Evolutionary conservation across 352 stramenopile genomes (phyloP), one percentile per base, ranked within the genome.

Genomic region (Stramenopiles sp.): DNA sequence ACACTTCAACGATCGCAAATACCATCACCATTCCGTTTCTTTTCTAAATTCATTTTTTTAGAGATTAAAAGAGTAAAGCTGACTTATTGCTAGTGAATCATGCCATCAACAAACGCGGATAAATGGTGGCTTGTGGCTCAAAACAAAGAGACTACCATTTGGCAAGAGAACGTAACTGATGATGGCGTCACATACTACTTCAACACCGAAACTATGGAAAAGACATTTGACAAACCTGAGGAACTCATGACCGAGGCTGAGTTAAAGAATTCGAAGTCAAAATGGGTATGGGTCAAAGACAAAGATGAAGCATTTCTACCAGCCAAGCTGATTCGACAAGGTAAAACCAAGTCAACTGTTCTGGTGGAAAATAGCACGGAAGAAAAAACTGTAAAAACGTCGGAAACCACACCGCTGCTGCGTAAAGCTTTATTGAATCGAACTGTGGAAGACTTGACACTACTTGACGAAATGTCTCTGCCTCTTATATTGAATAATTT

Each of bases 401-500:
- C 39, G 4, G 39, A 55, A 55, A 55, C 39, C 14, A 55, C 39
- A 55, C 39, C 39, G 14, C 14, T 55, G 14, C 14, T 55, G 14
- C 39, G 39, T 14, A 55, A 55, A 55, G 39, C 39, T 4, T 55
- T 55, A 14, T 55, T 55, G 39, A 55, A 55, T 14, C 39, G 39
- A 14, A 55, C 39, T 14, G 39, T 55, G 14, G 39, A 55, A 14
- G 39, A 55, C 39, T 55, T 55, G 39, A 55, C 39, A 55, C 14
- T 55, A 55, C 14, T 55, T 14, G 39, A 55, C 14, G 39, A 55
- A 55, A 55, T 55, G 39, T 55, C 39, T 14, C 39, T 55, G 80
- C 89, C 90, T 29, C 91, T 90, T 31, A 94, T 94, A 80, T 85
- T 94, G 71, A 90, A 94, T 83, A 94, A 94, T 83, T 83, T 94